Conservation (phyloP, 1,284 basidiomycete species). For the Macrocystidia cucumis region DNA sequence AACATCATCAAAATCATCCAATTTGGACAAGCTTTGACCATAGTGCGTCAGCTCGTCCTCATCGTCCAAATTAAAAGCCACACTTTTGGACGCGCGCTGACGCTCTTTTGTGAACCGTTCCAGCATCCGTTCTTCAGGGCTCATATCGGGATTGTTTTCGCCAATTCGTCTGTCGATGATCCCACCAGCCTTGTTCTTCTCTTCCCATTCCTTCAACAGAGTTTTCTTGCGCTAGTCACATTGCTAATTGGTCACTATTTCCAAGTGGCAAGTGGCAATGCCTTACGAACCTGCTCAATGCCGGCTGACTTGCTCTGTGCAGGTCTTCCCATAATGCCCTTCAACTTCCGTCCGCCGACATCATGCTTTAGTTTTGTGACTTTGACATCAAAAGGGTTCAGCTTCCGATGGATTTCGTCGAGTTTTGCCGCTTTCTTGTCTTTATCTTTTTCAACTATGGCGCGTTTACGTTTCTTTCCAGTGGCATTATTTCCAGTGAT, state of each 20-base stretch:
- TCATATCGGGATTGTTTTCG: conserved; percentile 88
- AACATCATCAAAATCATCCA: conserved; percentile 84
- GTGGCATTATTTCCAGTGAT: conserved; percentile 50
- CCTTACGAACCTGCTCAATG: conserved; percentile 70
- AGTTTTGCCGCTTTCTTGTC: conserved; percentile 76
- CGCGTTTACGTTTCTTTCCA: conserved; percentile 67
- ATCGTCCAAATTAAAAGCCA: conserved; percentile 88
- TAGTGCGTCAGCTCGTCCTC: conserved; percentile 93
- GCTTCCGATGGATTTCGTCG: conserved; percentile 73
- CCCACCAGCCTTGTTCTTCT: conserved; percentile 75
- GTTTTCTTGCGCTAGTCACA: conserved; percentile 70
- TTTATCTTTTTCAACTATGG: conserved; percentile 65
- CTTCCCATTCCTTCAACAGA: conserved; percentile 82
- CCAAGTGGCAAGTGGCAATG: conserved; percentile 3
- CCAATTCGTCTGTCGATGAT: conserved; percentile 95
- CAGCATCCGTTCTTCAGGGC: conserved; percentile 93
- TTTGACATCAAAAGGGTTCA: conserved; percentile 93
- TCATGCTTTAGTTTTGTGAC: conserved; percentile 91
- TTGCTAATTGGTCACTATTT: conserved; percentile 6
- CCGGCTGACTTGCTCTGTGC: conserved; percentile 86
- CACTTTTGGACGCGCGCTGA: conserved; percentile 71
- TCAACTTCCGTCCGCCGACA: conserved; percentile 82
- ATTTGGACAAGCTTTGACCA: conserved; percentile 76
- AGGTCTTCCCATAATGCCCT: conserved; percentile 79
- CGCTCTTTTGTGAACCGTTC: conserved; percentile 93